Conservation (phyloP, 306 rosid species). For the Quillaja saponaria region DNA sequence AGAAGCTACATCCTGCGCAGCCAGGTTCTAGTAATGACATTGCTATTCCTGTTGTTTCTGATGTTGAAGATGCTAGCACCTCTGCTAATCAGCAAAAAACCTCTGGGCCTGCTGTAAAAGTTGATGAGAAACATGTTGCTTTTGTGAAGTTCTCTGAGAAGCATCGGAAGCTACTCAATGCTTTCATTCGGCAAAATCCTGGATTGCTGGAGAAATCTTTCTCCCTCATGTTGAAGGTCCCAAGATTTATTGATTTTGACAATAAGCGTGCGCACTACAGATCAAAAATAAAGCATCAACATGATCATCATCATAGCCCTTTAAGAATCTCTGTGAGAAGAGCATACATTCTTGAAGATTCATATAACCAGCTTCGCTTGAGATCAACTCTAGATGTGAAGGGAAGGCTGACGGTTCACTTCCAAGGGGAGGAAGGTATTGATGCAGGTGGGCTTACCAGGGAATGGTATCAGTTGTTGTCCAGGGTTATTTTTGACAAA, state of each 20-base stretch:
- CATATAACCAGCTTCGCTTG: conserved; percentile 94
- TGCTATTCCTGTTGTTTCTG: conserved; percentile 59
- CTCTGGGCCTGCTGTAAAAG: conserved; percentile 51
- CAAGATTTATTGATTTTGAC: conserved; percentile 89
- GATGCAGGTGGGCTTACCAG: conserved; percentile 98
- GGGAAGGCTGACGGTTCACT: conserved; percentile 95
- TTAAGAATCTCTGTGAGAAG: conserved; percentile 92
- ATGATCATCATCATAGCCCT: conserved; percentile 92
- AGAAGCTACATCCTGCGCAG: conserved; percentile 83
- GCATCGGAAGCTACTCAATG: conserved; percentile 88
- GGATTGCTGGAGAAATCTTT: conserved; percentile 93
- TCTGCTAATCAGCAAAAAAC: conserved; percentile 61
- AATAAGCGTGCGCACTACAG: conserved; percentile 93
- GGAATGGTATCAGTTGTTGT: conserved; percentile 94
- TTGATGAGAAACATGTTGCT: conserved; percentile 77
- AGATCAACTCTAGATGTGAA: conserved; percentile 79
- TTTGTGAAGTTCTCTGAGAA: conserved; percentile 90
- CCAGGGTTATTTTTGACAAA: conserved; percentile 94
- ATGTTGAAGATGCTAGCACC: conserved; percentile 68
- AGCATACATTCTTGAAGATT: conserved; percentile 94
- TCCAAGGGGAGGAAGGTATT: conserved; percentile 99
- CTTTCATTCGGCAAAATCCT: conserved; percentile 94
- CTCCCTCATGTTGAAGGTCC: conserved; percentile 87
- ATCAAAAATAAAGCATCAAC: conserved; percentile 92
- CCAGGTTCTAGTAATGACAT: conserved; percentile 66